phyloP scores from a whole-genome alignment of 192 early-diverging fungal genomes.

The Thamnidium elegans region DNA sequence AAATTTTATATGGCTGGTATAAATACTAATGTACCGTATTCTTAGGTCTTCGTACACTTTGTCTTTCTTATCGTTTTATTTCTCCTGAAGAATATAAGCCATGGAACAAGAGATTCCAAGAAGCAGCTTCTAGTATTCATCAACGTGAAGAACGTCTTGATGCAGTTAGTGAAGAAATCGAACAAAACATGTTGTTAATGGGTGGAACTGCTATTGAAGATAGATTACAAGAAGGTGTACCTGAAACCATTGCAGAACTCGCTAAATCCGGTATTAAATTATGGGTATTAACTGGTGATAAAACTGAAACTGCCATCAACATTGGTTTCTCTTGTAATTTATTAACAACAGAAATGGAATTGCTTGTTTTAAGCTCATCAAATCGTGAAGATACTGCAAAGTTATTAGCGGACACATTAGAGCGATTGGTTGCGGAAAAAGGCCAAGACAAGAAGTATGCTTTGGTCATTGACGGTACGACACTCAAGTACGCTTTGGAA shows the following conservation, averaged over 20 bases:
- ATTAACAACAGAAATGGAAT: constrained; percentile 77
- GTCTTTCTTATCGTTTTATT: constrained; percentile 75
- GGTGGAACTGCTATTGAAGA: constrained; percentile 99
- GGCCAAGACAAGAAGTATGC: constrained; percentile 46
- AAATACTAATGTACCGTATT: no score
- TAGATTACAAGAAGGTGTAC: constrained; percentile 95
- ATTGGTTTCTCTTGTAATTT: constrained; percentile 96
- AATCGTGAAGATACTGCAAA: constrained; percentile 54
- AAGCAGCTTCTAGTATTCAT: constrained; percentile 68
- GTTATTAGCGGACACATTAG: constrained; percentile 68
- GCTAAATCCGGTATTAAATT: constrained; percentile 87
- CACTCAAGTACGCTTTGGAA: constrained; percentile 76
- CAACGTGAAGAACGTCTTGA: constrained; percentile 84
- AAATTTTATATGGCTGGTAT: no score
- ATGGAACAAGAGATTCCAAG: constrained; percentile 71
- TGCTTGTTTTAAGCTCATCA: constrained; percentile 69
- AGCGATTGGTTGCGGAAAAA: constrained; percentile 44
- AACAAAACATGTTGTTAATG: constrained; percentile 73
- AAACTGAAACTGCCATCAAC: constrained; percentile 96
- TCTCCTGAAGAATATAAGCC: constrained; percentile 63
- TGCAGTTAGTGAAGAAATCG: constrained; percentile 73
- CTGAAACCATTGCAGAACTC: constrained; percentile 85
- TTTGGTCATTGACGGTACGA: constrained; percentile 91
- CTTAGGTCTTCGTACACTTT: constrained; percentile 88
- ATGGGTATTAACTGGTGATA: constrained; percentile 98